phyloP scores from a whole-genome alignment of 139 green algal genomes.

The Trebouxia sp. region DNA sequence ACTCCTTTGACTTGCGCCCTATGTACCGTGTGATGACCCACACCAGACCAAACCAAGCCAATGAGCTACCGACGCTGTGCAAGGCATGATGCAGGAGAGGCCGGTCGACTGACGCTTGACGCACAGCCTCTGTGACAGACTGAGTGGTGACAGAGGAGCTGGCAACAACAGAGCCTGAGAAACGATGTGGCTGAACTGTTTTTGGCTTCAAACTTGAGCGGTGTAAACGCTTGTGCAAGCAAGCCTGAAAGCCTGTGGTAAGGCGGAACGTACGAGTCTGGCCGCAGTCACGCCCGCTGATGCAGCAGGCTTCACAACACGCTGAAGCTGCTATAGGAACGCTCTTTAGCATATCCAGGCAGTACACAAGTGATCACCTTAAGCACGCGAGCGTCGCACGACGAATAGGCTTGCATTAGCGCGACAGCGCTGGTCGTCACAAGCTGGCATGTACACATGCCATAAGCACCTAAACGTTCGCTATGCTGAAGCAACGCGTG shows the following conservation, averaged over 20 bases:
- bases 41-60: neutral
- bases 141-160: neutral
- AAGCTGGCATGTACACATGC: no score
- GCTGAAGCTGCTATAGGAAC: neutral
- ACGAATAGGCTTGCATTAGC: no score
- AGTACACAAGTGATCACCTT: no score
- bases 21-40: conserved; percentile 10
- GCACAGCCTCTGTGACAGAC: conserved; percentile 15
- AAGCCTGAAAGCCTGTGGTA: neutral
- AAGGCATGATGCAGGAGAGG: neutral
- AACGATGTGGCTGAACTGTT: neutral
- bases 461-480: no score
- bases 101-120: neutral
- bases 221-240: neutral
- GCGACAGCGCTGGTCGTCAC: no score
- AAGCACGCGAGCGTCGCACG: no score
- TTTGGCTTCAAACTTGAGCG: neutral
- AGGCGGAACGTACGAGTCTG: no score
- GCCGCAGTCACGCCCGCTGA: no score
- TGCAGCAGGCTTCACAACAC: neutral
- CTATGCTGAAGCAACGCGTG: neutral
- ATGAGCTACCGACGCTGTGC: neutral
- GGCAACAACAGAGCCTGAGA: neutral
- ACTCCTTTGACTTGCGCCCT: neutral
- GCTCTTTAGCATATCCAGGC: conserved; percentile 7